A percentile compares a stretch with the other conserved stretches of the same genome.
These are phyloP conservation scores for Kwoniella botswanensis DNA, from an alignment of 768 basidiomycete species.

Conservation along the genomic window DNA sequence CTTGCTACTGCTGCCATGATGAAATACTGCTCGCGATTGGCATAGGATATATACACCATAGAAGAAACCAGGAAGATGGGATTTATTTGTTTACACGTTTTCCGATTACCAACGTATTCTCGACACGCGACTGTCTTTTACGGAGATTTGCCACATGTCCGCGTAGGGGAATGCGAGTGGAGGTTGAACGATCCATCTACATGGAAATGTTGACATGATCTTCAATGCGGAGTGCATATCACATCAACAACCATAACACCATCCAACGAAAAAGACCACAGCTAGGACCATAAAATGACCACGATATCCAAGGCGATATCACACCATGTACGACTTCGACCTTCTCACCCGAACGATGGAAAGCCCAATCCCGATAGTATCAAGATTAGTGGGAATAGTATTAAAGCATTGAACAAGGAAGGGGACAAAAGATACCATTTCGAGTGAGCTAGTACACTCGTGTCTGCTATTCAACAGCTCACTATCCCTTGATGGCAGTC, in stretches of 20 bases:
- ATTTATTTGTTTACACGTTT: slow-evolving; percentile 20
- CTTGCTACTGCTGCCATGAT: slow-evolving; percentile 21
- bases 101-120: not conserved
- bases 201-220: not conserved
- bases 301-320: slow-evolving; percentile 14
- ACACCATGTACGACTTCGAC: slow-evolving; percentile 21
- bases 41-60: not conserved
- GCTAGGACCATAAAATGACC: not conserved
- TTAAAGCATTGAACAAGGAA: slow-evolving; percentile 14
- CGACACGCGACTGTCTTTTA: slow-evolving; percentile 3
- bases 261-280: too few relatives aligned
- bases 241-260: not conserved
- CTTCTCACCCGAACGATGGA: slow-evolving; percentile 3
- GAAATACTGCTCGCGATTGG: not conserved
- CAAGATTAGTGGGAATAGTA: slow-evolving; percentile 16
- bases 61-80: not conserved
- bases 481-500: slow-evolving; percentile 59
- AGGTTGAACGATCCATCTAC: slow-evolving; percentile 17
- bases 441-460: not conserved
- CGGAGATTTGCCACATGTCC: not conserved
- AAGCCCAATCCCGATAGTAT: slow-evolving; percentile 14
- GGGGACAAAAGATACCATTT: slow-evolving; percentile 27
- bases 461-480: not conserved
- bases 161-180: not conserved
- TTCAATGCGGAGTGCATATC: not conserved